Percentiles rank a stretch among this genome's conserved stretches.
These are phyloP conservation scores for Pholiota conissans DNA, from an alignment of 768 basidiomycete species.

Conservation along the genomic window DNA sequence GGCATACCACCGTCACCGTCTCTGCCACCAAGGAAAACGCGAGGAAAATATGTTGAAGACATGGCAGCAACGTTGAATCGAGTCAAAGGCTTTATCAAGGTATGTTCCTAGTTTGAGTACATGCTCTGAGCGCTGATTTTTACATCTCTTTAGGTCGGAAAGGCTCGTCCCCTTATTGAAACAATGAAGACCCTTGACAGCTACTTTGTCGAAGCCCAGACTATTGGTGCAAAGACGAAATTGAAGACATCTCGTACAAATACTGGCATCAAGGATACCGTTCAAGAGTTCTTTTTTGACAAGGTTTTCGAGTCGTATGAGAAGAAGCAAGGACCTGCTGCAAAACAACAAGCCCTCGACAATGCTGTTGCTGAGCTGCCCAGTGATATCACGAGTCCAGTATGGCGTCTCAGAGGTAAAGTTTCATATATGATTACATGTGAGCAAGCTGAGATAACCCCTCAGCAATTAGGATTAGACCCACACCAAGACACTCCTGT, in stretches of 20 bases:
- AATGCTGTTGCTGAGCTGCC: background rate
- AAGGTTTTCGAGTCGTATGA: conserved; percentile 19
- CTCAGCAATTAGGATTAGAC: conserved; percentile 38
- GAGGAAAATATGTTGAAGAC: too few relatives aligned
- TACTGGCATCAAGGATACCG: conserved; percentile 34
- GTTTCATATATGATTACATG: conserved; percentile 7
- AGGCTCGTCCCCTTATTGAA: conserved; percentile 13
- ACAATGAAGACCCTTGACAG: conserved; percentile 16
- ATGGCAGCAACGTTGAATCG: too few relatives aligned
- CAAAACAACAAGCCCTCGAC: conserved; percentile 8
- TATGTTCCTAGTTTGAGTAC: too few relatives aligned
- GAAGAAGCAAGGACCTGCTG: background rate
- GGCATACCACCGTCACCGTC: too few relatives aligned
- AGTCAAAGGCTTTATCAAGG: too few relatives aligned
- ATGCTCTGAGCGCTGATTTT: too few relatives aligned
- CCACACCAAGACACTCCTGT: conserved; percentile 44
- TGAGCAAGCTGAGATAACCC: background rate
- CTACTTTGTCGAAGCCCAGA: conserved; percentile 17
- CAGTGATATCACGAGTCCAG: conserved; percentile 28
- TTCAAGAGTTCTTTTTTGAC: conserved; percentile 26
- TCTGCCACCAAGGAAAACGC: background rate
- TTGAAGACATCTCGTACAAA: conserved; percentile 22
- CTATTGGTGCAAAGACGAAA: conserved; percentile 15
- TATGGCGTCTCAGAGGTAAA: conserved; percentile 29
- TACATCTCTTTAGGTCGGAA: conserved; percentile 13